Conservation (phyloP, 2,329 filamentous ascomycete genomes). For the Colletotrichum truncatum region DNA sequence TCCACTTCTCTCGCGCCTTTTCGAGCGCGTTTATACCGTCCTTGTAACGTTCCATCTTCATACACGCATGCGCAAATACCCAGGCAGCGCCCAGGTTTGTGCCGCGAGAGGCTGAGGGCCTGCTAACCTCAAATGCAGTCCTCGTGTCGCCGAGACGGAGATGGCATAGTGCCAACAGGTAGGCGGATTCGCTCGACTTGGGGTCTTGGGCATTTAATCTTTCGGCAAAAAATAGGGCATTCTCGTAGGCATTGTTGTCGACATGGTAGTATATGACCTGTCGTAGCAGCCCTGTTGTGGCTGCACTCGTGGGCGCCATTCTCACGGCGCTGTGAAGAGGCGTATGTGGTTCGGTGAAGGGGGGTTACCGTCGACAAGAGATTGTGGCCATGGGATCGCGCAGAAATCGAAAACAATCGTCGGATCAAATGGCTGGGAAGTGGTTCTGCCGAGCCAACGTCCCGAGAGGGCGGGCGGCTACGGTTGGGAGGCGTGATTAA, state of each 20-base stretch:
- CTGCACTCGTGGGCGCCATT: conserved; percentile 64
- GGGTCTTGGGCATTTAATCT: conserved; percentile 86
- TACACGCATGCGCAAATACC: conserved; percentile 88
- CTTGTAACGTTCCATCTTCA: conserved; percentile 79
- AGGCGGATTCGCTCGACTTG: conserved; percentile 80
- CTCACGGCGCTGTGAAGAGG: conserved; percentile 26
- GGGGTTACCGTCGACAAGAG: conserved; percentile 26
- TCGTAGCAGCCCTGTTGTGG: conserved; percentile 62
- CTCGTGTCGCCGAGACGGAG: conserved; percentile 83
- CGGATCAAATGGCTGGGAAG: neutral
- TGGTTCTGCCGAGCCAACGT: conserved; percentile 2
- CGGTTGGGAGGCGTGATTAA: conserved; percentile 2
- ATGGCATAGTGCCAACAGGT: conserved; percentile 86
- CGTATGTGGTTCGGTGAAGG: conserved; percentile 7
- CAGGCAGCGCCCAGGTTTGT: conserved; percentile 88
- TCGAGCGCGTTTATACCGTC: conserved; percentile 88
- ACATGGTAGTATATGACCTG: conserved; percentile 76
- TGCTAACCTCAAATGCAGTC: conserved; percentile 86
- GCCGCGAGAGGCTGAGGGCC: conserved; percentile 74
- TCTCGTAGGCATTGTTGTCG: conserved; percentile 89
- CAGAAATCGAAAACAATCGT: neutral
- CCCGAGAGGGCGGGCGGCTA: conserved; percentile 2
- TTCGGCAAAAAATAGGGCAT: conserved; percentile 93
- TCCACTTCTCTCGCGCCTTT: conserved; percentile 81
- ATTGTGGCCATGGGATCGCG: conserved; percentile 27